Conservation (phyloP, 1,139 yeast species). For the Magnusiomyces tetraspermus region DNA sequence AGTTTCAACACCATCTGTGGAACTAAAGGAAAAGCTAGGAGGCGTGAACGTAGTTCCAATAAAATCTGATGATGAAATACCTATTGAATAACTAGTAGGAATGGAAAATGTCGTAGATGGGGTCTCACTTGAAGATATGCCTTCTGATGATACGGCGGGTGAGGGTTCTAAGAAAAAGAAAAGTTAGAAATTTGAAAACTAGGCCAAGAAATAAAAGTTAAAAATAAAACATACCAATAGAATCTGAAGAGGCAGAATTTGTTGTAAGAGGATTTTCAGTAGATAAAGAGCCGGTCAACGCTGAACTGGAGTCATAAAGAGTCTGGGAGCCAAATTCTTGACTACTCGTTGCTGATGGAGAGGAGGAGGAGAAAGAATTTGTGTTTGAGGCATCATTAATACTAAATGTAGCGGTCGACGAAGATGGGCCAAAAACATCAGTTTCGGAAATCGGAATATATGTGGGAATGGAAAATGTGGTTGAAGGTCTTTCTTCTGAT, state of each 20-base stretch:
- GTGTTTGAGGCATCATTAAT: slow-evolving; percentile 7
- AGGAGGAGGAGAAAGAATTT: too few relatives aligned
- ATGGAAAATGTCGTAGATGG: slow-evolving; percentile 2
- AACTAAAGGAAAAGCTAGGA: background rate
- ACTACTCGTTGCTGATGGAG: too few relatives aligned
- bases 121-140: too few relatives aligned
- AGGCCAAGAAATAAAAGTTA: slow-evolving; percentile 1
- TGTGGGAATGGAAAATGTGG: background rate
- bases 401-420: background rate
- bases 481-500: background rate
- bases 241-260: background rate
- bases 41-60: background rate
- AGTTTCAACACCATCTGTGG: background rate
- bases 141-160: background rate
- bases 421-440: background rate
- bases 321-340: slow-evolving; percentile 17
- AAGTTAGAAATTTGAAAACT: slow-evolving; percentile 3
- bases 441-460: background rate
- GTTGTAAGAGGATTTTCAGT: background rate
- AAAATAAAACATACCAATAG: background rate
- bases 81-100: background rate
- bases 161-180: slow-evolving; percentile 2
- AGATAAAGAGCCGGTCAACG: slow-evolving; percentile 18
- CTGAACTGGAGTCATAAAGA: slow-evolving; percentile 22
- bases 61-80: background rate